phyloP scores from a whole-genome alignment of 495 filamentous ascomycete genomes.

The Mycothermus thermophilus region DNA sequence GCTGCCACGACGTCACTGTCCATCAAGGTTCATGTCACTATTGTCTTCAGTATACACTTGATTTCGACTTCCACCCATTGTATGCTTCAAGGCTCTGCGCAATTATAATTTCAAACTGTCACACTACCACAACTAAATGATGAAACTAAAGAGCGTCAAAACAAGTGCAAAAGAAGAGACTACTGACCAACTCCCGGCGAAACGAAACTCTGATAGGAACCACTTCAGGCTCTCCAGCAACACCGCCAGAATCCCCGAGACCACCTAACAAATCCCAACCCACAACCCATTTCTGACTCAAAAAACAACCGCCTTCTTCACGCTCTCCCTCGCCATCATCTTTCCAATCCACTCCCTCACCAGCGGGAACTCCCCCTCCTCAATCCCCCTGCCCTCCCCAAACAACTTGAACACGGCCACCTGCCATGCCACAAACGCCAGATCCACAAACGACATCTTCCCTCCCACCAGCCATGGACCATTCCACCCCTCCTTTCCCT shows the following conservation, averaged over 20 bases:
- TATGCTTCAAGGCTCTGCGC: too few relatives aligned
- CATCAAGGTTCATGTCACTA: too few relatives aligned
- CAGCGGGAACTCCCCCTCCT: conserved; percentile 17
- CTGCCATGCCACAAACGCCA: conserved; percentile 47
- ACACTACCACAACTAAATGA: too few relatives aligned
- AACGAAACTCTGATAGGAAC: too few relatives aligned
- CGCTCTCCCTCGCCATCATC: conserved; percentile 6
- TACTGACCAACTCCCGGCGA: too few relatives aligned
- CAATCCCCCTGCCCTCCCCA: conserved; percentile 3
- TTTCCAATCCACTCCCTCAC: conserved; percentile 26
- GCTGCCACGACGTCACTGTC: too few relatives aligned
- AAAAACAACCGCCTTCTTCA: neutral
- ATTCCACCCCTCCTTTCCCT: conserved; percentile 1
- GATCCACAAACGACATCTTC: conserved; percentile 44
- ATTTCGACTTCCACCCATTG: too few relatives aligned
- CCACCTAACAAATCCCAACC: neutral
- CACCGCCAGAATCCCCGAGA: neutral
- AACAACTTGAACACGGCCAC: conserved; percentile 8
- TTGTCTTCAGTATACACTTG: too few relatives aligned
- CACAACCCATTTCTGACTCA: neutral
- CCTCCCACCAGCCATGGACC: conserved; percentile 43
- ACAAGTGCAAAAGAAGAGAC: too few relatives aligned
- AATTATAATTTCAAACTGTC: too few relatives aligned
- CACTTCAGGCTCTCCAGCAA: too few relatives aligned
- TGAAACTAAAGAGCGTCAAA: too few relatives aligned